Evolutionary conservation across 371 early-diverging fungal species (phyloP), one percentile per base, ranked within the genome.

Genomic region (Rhizomucor pusillus): DNA sequence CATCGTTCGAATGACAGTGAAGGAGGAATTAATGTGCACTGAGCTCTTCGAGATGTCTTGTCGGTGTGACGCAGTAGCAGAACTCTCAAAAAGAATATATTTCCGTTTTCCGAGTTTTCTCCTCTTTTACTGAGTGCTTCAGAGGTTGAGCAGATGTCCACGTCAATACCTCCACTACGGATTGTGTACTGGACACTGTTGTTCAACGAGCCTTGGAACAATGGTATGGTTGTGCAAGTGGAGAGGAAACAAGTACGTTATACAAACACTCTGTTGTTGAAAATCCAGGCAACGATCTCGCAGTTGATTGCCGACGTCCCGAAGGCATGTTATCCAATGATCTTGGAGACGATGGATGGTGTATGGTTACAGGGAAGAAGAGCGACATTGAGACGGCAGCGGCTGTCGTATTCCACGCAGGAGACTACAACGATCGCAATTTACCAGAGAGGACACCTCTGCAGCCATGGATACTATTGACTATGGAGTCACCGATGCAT

Each of bases 381-480:
- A 39, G 54, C 1, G 20, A 66, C 37, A 46, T 53, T 25, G 47
- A 65, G 19, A 43, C 56, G 36, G 68, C 62, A 7, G 66, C 65
- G 24, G 71, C 59, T 22, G 40, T 70, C 5, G 59, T 70, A 9
- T 65, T 70, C 39, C 75, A 74, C 56, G 71, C 68, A 1, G 54
- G 59, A 7, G 75, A 70, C 47, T 57, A 67, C 65, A 60, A 23
- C 2, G 37, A 25, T 12, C 9, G 44, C 13, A 29, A 50, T 22
- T 35, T 13, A 0, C 50, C 50, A 19, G 1, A 5, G 9, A 6
- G 34, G 10, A 20, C 47, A 1, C 14, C 41, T 45, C 25, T 37
- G 18, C 75, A 68, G 7, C 70, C 70, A 1, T 66, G 71, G 62
- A 67, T 74, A 2, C 50, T 74, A 5, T 61, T 65, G 29, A 63